These are phyloP conservation scores for Capsicum baccatum DNA, from an alignment of 257 asterid species.

Conservation along the genomic window DNA sequence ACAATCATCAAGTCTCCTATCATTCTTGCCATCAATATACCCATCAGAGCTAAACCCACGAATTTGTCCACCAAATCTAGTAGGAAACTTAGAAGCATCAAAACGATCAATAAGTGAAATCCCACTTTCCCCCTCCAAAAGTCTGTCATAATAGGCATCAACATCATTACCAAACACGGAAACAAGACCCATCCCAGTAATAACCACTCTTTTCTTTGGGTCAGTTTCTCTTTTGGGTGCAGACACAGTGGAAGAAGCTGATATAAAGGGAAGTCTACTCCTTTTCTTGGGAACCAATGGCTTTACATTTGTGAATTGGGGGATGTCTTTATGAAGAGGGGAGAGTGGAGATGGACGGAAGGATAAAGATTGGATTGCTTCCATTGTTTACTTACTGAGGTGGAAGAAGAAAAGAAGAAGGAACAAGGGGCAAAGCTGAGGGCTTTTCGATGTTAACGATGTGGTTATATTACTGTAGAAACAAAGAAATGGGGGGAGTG, in stretches of 20 bases:
- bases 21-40: constrained; percentile 65
- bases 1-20: constrained; percentile 64
- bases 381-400: constrained; percentile 30
- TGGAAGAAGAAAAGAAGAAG: background rate
- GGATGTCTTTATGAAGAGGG: constrained; percentile 40
- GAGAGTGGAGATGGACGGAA: constrained; percentile 54
- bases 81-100: constrained; percentile 63
- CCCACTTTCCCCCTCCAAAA: constrained; percentile 64
- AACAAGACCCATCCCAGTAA: constrained; percentile 63
- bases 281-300: constrained; percentile 17
- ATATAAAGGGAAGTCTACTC: constrained; percentile 28
- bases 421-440: background rate
- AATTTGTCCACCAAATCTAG: constrained; percentile 65
- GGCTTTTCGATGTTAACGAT: constrained; percentile 40
- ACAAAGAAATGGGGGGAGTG: background rate
- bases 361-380: constrained; percentile 39
- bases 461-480: background rate
- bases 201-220: constrained; percentile 64
- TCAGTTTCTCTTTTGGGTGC: constrained; percentile 58
- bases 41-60: constrained; percentile 57
- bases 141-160: constrained; percentile 49
- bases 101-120: constrained; percentile 58
- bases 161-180: constrained; percentile 61
- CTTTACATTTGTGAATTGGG: constrained; percentile 17
- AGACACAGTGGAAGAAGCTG: constrained; percentile 43